phyloP scores from a whole-genome alignment of 2,329 filamentous ascomycete species.

The Simplicillium aogashimaense region DNA sequence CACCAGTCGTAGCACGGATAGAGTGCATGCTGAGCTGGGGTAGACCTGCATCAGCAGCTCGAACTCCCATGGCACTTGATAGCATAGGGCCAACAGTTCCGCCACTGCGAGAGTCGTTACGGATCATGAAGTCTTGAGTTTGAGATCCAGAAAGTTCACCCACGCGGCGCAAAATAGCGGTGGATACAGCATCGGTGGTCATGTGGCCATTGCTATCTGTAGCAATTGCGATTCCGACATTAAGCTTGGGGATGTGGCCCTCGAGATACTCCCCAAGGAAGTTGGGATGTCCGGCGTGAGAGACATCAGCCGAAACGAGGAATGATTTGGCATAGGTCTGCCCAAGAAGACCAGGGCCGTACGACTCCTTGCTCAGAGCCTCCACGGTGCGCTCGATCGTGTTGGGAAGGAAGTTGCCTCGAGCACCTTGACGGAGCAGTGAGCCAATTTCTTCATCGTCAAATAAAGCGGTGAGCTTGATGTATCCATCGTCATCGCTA shows the following conservation, averaged over 20 bases:
- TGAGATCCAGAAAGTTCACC: conserved; percentile 63
- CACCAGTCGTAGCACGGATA: conserved; percentile 79
- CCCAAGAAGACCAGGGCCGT: conserved; percentile 54
- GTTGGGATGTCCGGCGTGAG: conserved; percentile 90
- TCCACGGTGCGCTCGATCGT: conserved; percentile 77
- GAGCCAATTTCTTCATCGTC: conserved; percentile 97
- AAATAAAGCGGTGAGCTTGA: conserved; percentile 90
- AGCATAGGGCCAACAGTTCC: conserved; percentile 95
- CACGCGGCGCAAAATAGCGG: conserved; percentile 67
- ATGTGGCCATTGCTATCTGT: conserved; percentile 89
- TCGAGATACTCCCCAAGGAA: conserved; percentile 77
- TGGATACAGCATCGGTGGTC: conserved; percentile 85
- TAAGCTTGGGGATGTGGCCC: conserved; percentile 78
- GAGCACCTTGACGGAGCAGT: conserved; percentile 78
- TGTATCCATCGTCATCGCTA: conserved; percentile 49
- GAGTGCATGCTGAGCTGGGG: conserved; percentile 92
- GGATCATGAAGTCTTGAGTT: conserved; percentile 86
- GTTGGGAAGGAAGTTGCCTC: conserved; percentile 76
- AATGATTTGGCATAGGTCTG: conserved; percentile 89
- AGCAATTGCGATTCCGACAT: conserved; percentile 73
- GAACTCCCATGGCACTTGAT: conserved; percentile 68
- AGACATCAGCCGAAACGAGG: conserved; percentile 86
- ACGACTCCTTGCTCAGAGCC: conserved; percentile 42
- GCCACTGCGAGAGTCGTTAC: conserved; percentile 81
- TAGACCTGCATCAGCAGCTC: conserved; percentile 79